Evolutionary conservation across 768 basidiomycete species (phyloP).

Genomic region (Panaeolus cyanescens): DNA sequence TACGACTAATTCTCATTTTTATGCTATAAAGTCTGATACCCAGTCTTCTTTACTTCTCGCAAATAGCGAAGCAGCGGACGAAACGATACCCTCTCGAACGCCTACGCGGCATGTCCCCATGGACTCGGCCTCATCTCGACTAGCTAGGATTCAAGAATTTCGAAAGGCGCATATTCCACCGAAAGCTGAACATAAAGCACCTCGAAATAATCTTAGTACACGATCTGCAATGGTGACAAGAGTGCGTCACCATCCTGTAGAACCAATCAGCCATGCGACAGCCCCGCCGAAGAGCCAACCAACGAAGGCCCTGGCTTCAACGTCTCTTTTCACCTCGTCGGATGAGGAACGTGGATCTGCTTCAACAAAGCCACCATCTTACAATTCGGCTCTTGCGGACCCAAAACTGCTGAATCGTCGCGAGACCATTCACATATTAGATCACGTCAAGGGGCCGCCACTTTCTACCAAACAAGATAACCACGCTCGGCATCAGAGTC

Average conservation of each 20-base stretch:
- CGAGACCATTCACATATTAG: background rate
- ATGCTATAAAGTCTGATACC: background rate
- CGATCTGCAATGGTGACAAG: background rate
- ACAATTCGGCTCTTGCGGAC: constrained; percentile 21
- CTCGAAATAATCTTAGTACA: background rate
- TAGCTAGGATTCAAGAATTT: background rate
- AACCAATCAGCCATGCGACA: background rate
- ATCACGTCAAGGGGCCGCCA: background rate
- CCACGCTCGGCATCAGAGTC: background rate
- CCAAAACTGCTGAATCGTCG: constrained; percentile 1
- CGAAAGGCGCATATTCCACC: background rate
- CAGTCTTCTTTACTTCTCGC: background rate
- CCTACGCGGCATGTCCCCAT: background rate
- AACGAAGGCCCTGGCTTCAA: background rate
- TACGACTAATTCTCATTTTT: background rate
- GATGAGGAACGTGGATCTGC: constrained; percentile 19
- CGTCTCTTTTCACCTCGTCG: constrained; percentile 7
- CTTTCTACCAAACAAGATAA: background rate
- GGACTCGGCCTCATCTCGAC: background rate
- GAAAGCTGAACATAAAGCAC: background rate
- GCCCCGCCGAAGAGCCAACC: background rate
- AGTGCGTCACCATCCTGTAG: background rate
- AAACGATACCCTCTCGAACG: background rate
- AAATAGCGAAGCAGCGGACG: background rate
- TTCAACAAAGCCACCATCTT: constrained; percentile 22